Conservation (phyloP, 2,329 filamentous ascomycete genomes). For the Cylindrodendrum hubeiense region DNA sequence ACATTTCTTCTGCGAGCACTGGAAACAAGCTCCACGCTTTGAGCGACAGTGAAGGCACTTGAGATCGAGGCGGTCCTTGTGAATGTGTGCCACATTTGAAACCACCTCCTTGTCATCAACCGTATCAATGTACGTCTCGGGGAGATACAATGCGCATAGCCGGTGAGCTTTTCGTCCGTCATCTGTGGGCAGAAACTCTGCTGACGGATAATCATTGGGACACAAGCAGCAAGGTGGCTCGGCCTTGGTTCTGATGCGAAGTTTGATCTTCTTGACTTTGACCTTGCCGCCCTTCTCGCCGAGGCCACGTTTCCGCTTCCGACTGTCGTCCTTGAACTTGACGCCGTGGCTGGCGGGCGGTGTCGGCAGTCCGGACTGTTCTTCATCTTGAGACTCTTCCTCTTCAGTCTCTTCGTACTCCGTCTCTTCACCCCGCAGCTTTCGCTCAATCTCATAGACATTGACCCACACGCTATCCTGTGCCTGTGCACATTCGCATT, state of each 20-base stretch:
- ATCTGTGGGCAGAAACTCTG: conserved; percentile 87
- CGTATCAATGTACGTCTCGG: conserved; percentile 87
- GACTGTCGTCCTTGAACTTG: conserved; percentile 69
- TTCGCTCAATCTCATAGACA: conserved; percentile 94
- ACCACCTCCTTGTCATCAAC: conserved; percentile 80
- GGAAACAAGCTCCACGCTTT: conserved; percentile 95
- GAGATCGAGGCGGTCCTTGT: conserved; percentile 88
- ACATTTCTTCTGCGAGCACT: conserved; percentile 96
- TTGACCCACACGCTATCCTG: conserved; percentile 99
- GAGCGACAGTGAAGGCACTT: conserved; percentile 97
- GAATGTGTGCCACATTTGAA: conserved; percentile 83
- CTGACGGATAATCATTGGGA: conserved; percentile 86
- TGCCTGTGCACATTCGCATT: conserved; percentile 94
- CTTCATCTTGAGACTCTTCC: conserved; percentile 76
- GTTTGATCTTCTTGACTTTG: conserved; percentile 83
- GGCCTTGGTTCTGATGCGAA: conserved; percentile 77
- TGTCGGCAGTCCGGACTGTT: conserved; percentile 78
- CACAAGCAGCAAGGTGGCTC: conserved; percentile 91
- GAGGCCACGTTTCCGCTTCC: conserved; percentile 69
- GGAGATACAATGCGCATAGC: conserved; percentile 89
- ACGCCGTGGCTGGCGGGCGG: conserved; percentile 81
- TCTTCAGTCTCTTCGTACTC: conserved; percentile 85
- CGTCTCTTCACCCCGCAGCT: conserved; percentile 88
- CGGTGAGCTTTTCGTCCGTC: conserved; percentile 89
- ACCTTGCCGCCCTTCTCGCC: conserved; percentile 56